Evolutionary conservation across 768 basidiomycete genomes (phyloP).

Genomic region (Lactarius hengduanensis): DNA sequence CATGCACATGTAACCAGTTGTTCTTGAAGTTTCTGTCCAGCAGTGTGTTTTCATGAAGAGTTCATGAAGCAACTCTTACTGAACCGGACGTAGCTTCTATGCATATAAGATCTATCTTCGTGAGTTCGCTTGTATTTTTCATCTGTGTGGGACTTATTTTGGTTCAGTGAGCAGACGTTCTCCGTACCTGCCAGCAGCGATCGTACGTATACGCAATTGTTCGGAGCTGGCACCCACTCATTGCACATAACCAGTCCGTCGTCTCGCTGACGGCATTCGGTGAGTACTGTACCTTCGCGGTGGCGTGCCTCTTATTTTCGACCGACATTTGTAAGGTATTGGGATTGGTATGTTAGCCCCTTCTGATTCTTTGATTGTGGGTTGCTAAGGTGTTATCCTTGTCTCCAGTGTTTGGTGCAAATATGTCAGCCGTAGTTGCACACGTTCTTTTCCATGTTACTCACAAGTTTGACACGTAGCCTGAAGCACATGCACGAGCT

Average conservation of each 20-base stretch:
- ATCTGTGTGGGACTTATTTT: not conserved
- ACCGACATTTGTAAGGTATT: not conserved
- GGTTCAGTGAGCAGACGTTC: not conserved
- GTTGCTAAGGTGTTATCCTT: not conserved
- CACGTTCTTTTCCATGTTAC: not conserved
- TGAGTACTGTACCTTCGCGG: not conserved
- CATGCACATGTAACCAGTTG: not conserved
- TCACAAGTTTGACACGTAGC: slow-evolving; percentile 2
- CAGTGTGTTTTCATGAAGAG: not conserved
- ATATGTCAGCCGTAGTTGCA: not conserved
- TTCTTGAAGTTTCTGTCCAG: slow-evolving; percentile 6
- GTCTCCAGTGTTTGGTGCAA: not conserved
- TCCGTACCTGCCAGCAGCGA: slow-evolving; percentile 7
- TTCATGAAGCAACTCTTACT: not conserved
- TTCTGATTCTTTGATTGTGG: not conserved
- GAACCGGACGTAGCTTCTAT: slow-evolving; percentile 2
- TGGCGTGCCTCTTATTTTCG: not conserved
- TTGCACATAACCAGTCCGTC: not conserved
- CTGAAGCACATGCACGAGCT: not conserved
- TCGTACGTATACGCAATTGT: slow-evolving; percentile 1
- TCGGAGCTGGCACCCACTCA: not conserved
- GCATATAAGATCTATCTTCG: slow-evolving; percentile 5
- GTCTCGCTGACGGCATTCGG: slow-evolving; percentile 8
- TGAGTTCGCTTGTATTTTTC: not conserved
- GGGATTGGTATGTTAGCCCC: not conserved